Percentiles rank a stretch among this genome's conserved stretches.
These are phyloP conservation scores for Achaetomium macrosporum DNA, from an alignment of 2,329 filamentous ascomycete genomes.

Conservation along the genomic window DNA sequence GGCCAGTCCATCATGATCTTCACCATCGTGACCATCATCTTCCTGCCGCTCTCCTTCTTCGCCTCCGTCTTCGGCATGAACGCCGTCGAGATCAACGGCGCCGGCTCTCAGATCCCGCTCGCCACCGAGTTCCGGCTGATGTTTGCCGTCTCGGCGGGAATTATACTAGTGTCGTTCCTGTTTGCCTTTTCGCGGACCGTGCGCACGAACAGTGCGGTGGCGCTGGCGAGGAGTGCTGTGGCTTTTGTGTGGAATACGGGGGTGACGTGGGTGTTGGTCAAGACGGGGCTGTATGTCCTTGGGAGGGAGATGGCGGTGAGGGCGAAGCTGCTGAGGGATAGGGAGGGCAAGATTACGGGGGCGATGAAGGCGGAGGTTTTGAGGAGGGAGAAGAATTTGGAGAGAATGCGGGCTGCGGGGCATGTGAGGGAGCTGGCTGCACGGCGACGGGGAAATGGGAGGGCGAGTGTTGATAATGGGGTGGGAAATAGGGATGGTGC, in stretches of 20 bases:
- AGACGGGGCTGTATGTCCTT: constrained; percentile 18
- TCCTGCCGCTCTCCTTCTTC: constrained; percentile 27
- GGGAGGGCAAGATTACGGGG: constrained; percentile 18
- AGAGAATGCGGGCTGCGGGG: constrained; percentile 16
- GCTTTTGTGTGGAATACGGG: constrained; percentile 19
- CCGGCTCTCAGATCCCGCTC: constrained; percentile 13
- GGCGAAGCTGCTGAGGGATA: constrained; percentile 17
- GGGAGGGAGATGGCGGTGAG: constrained; percentile 13
- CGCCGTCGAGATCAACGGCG: constrained; percentile 22
- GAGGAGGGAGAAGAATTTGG: constrained; percentile 20
- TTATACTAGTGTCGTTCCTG: constrained; percentile 25
- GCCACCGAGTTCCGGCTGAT: constrained; percentile 13
- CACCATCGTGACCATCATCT: constrained; percentile 42
- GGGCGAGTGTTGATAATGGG: background rate
- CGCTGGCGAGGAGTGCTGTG: constrained; percentile 10
- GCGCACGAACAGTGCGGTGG: constrained; percentile 12
- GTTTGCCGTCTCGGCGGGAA: constrained; percentile 26
- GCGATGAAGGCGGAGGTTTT: constrained; percentile 23
- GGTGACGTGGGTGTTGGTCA: constrained; percentile 19
- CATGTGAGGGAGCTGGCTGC: constrained; percentile 15
- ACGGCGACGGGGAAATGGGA: too few relatives aligned
- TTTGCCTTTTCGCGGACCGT: constrained; percentile 23
- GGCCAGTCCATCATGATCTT: constrained; percentile 41
- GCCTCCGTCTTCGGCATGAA: constrained; percentile 25
- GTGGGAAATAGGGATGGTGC: too few relatives aligned